Conservation (phyloP, 768 basidiomycete genomes). For the Imleria badia region DNA sequence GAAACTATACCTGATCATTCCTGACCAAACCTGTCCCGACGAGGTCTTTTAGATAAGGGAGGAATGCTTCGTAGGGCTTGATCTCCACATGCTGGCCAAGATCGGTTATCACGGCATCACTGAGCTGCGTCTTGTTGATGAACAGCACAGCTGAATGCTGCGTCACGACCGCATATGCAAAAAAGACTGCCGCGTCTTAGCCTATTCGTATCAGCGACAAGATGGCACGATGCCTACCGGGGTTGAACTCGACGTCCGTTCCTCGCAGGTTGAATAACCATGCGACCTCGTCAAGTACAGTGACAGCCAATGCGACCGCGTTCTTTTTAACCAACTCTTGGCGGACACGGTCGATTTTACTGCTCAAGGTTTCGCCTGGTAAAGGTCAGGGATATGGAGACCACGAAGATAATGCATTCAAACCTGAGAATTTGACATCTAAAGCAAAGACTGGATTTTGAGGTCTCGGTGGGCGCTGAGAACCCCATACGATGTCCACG, state of each 20-base stretch:
- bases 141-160: constrained; percentile 60
- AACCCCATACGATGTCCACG: constrained; percentile 75
- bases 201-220: neutral
- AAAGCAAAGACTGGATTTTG: constrained; percentile 65
- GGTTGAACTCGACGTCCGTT: constrained; percentile 88
- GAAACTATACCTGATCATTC: constrained; percentile 30
- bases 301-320: constrained; percentile 67
- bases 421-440: constrained; percentile 73
- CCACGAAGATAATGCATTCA: neutral
- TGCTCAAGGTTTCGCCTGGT: constrained; percentile 55
- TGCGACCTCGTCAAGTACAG: constrained; percentile 91
- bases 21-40: constrained; percentile 34
- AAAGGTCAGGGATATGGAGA: neutral
- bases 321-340: constrained; percentile 61
- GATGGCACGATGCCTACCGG: constrained; percentile 38
- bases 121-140: constrained; percentile 52
- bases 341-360: constrained; percentile 69
- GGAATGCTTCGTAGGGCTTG: constrained; percentile 67
- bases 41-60: constrained; percentile 58
- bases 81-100: constrained; percentile 66
- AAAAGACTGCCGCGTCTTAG: constrained; percentile 63
- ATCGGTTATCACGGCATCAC: constrained; percentile 40
- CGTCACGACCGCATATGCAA: constrained; percentile 85
- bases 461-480: constrained; percentile 66
- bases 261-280: constrained; percentile 95